These are phyloP conservation scores for Colletotrichum sp. DNA, from an alignment of 2,329 filamentous ascomycete species.

Conservation along the genomic window DNA sequence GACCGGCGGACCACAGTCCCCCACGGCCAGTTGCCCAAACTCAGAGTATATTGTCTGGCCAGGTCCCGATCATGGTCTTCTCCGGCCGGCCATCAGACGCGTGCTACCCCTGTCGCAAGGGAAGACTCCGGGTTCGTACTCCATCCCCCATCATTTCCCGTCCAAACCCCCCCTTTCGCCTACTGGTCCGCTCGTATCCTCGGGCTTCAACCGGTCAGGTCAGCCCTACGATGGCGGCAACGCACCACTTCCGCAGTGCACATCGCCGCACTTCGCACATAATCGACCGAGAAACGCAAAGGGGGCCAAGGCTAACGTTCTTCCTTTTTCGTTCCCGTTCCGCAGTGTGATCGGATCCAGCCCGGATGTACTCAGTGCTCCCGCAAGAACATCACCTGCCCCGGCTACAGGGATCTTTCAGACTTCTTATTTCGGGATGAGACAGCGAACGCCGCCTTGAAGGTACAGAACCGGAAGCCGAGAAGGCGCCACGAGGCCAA, in stretches of 20 bases:
- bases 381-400: slow-evolving; percentile 28
- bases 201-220: background rate
- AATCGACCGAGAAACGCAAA: background rate
- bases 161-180: background rate
- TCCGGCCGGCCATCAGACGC: slow-evolving; percentile 31
- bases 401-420: slow-evolving; percentile 28
- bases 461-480: slow-evolving; percentile 9
- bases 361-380: slow-evolving; percentile 29
- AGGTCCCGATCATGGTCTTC: slow-evolving; percentile 28
- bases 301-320: background rate
- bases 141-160: background rate
- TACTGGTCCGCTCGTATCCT: slow-evolving; percentile 6
- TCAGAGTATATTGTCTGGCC: background rate
- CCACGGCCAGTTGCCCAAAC: background rate
- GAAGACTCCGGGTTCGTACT: slow-evolving; percentile 27
- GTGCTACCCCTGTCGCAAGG: slow-evolving; percentile 29
- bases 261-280: background rate
- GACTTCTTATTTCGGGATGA: slow-evolving; percentile 29
- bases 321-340: background rate
- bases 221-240: background rate
- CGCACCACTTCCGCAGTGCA: background rate
- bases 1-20: background rate
- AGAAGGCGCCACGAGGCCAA: slow-evolving; percentile 5
- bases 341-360: slow-evolving; percentile 28
- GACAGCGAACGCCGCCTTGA: slow-evolving; percentile 25